phyloP scores from a whole-genome alignment of 306 rosid species.

The Albizia julibrissin region DNA sequence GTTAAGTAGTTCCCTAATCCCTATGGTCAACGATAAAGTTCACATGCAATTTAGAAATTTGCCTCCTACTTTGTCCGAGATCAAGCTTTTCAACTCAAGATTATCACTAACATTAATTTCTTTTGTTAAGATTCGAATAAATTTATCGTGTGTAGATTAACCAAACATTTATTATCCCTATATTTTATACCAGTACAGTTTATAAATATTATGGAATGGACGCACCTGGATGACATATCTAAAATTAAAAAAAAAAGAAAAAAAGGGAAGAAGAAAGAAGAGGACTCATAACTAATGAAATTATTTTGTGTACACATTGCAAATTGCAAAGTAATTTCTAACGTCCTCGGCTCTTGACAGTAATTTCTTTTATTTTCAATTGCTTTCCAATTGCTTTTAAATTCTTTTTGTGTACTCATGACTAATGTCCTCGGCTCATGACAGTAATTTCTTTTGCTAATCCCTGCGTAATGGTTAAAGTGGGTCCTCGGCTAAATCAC shows the following conservation, averaged over 20 bases:
- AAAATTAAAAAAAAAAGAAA: not conserved
- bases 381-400: no score
- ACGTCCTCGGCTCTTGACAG: no score
- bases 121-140: not conserved
- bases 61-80: not conserved
- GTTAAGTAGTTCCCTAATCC: slow-evolving; percentile 26
- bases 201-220: not conserved
- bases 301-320: not conserved
- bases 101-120: not conserved
- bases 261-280: not conserved
- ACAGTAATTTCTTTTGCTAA: no score
- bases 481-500: slow-evolving; percentile 16
- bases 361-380: no score
- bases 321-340: no score
- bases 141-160: not conserved
- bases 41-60: slow-evolving; percentile 23
- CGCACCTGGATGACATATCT: not conserved
- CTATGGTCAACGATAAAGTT: slow-evolving; percentile 33
- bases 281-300: not conserved
- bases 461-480: not conserved
- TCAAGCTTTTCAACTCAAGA: not conserved
- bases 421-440: no score
- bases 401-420: no score
- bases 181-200: not conserved
- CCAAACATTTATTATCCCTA: not conserved